Percentiles rank a stretch among this genome's conserved stretches.
These are phyloP conservation scores for Hippophae gyantsensis DNA, from an alignment of 306 rosid species.

Conservation along the genomic window DNA sequence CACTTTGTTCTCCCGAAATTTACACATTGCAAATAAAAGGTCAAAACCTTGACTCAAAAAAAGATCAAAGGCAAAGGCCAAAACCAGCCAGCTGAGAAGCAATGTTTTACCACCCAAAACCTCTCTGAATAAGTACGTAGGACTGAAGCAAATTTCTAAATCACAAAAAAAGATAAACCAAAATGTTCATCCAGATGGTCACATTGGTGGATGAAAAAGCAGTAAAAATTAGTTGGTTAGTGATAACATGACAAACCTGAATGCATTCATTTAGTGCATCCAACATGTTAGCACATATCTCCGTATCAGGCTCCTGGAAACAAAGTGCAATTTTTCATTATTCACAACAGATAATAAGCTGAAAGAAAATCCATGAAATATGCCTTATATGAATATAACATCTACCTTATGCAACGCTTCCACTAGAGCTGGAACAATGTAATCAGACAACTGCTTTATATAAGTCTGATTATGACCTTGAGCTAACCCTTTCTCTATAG, in stretches of 20 bases:
- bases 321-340: constrained; percentile 19
- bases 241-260: constrained; percentile 48
- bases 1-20: too few relatives aligned
- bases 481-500: constrained; percentile 88
- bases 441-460: constrained; percentile 78
- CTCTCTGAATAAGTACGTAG: too few relatives aligned
- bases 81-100: too few relatives aligned
- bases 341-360: background rate
- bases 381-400: constrained; percentile 5
- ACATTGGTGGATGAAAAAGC: background rate
- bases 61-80: too few relatives aligned
- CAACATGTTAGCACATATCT: constrained; percentile 90
- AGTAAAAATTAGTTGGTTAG: too few relatives aligned
- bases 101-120: too few relatives aligned
- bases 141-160: too few relatives aligned
- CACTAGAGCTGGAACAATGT: constrained; percentile 82
- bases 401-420: constrained; percentile 92
- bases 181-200: too few relatives aligned
- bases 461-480: constrained; percentile 80
- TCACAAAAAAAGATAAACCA: too few relatives aligned
- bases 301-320: constrained; percentile 96
- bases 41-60: too few relatives aligned
- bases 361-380: background rate
- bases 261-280: constrained; percentile 86
- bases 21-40: too few relatives aligned